Conservation (phyloP, 768 basidiomycete species). For the Cystobasidium tubakii region DNA sequence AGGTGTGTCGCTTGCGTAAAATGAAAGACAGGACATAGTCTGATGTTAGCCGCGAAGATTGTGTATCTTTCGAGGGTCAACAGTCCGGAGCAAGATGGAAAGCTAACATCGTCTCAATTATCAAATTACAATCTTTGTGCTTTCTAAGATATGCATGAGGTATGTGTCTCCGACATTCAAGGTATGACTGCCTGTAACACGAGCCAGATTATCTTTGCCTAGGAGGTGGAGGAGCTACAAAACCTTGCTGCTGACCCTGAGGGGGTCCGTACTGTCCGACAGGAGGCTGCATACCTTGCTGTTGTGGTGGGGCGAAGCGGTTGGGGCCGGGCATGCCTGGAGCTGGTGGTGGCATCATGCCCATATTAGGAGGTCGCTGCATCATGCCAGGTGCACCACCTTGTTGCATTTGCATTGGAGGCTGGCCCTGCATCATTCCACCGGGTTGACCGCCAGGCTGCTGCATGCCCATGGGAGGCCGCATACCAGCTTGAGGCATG, state of each 20-base stretch:
- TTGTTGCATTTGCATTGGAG: conserved; percentile 41
- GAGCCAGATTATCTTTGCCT: not conserved
- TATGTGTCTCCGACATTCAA: too few species aligned
- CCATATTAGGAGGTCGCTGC: conserved; percentile 42
- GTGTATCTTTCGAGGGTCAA: too few species aligned
- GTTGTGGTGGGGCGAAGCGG: conserved; percentile 40
- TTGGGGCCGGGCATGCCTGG: conserved; percentile 34
- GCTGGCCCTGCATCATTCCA: not conserved
- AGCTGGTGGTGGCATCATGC: conserved; percentile 47
- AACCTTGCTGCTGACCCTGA: conserved; percentile 34
- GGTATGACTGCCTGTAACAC: too few species aligned
- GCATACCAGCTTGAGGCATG: not conserved
- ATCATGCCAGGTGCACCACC: conserved; percentile 42
- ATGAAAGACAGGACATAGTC: too few species aligned
- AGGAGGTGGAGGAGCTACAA: conserved; percentile 23
- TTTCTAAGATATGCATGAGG: not conserved
- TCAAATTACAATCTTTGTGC: not conserved
- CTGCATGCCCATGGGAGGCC: not conserved
- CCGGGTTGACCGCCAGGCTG: not conserved
- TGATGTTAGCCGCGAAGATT: too few species aligned
- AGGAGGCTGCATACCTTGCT: conserved; percentile 46
- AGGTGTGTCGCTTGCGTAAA: too few species aligned
- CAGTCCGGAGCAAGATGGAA: not conserved
- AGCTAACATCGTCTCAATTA: not conserved
- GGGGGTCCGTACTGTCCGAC: conserved; percentile 49